Evolutionary conservation across 805 yeast species (phyloP), one percentile per base, ranked within the genome.

Genomic region (Candida mattraensis): DNA sequence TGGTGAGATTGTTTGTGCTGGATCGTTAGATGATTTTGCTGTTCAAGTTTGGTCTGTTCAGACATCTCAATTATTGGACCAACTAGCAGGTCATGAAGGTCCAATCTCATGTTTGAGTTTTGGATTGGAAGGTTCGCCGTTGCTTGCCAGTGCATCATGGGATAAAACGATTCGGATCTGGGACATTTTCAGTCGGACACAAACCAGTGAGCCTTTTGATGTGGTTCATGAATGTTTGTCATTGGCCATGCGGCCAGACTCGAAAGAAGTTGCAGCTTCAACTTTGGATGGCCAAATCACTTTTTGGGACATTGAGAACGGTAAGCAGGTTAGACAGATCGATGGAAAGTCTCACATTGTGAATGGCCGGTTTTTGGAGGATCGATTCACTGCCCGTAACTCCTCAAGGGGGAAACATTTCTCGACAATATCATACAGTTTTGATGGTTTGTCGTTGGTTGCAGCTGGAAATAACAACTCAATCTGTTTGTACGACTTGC

Each of bases 31-130:
- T 55, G 83, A 82, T 44, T 93, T 81, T 62, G 95, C 86, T 39
- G 85, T 93, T 40, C 89, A 85, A 55, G 87, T 93, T 21, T 93
- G 99, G 99, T 87, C 96, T 5, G 97, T 93, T 1, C 98, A 93
- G 66, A 89, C 97, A 0, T 83, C 95, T 2, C 96, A 89, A 58
- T 66, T 93, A 30, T 72, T 93, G 36, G 99, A 93, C 55, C 74
- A 86, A 11, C 68, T 93, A 32, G 68, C 89, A 5, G 99, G 99
- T 8, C 99, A 93, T 62, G 95, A 85, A 50, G 99, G 96, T 2
- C 99, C 99, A 1, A 81, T 93, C 3, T 86, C 96, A 1, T 79
- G 87, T 46, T 67, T 93, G 25, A 77, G 91, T 8, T 91, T 93
- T 59, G 95, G 96, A 30, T 66, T 65, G 9, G 95, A 88, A 52